phyloP scores from a whole-genome alignment of 1,284 basidiomycete genomes.

The Papiliotrema flavescens region DNA sequence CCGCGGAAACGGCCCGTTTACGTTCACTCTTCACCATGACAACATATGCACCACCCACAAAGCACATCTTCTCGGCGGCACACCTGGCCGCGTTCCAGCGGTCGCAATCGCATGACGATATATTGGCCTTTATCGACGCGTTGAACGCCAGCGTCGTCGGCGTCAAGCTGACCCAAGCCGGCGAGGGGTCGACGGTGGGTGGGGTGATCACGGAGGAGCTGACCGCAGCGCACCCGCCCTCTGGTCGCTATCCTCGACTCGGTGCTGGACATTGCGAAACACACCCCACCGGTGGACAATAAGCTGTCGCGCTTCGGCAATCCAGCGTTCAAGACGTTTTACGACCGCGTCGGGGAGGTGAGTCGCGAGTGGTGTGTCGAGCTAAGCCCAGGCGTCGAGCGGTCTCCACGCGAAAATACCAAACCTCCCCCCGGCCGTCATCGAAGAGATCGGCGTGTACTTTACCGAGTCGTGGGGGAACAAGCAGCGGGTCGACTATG shows the following conservation, averaged over 20 bases:
- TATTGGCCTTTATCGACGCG: slow-evolving; percentile 69
- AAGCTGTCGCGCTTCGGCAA: slow-evolving; percentile 93
- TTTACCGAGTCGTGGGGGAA: slow-evolving; percentile 90
- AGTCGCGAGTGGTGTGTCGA: slow-evolving; percentile 1
- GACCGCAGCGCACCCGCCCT: slow-evolving; percentile 59
- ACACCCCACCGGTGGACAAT: slow-evolving; percentile 84
- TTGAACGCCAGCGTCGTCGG: slow-evolving; percentile 76
- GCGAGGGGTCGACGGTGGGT: slow-evolving; percentile 38
- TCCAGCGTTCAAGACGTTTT: slow-evolving; percentile 89
- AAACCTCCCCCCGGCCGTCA: slow-evolving; percentile 58
- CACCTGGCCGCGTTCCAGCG: slow-evolving; percentile 80
- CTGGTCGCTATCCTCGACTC: slow-evolving; percentile 63
- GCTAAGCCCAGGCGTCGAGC: slow-evolving; percentile 21
- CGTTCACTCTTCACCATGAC: background rate
- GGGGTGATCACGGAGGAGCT: slow-evolving; percentile 4
- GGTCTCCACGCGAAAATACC: slow-evolving; percentile 58
- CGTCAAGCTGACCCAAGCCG: slow-evolving; percentile 68
- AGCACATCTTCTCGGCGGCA: slow-evolving; percentile 72
- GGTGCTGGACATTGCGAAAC: slow-evolving; percentile 64
- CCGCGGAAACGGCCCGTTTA: background rate
- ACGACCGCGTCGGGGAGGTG: slow-evolving; percentile 74
- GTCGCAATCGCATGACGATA: slow-evolving; percentile 66
- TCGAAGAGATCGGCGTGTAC: slow-evolving; percentile 71
- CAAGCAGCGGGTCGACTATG: slow-evolving; percentile 89
- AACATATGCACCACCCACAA: slow-evolving; percentile 49